A percentile compares a stretch with the other conserved stretches of the same genome.
Conservation (phyloP, 306 rosid species). For the Trifolium repens region DNA sequence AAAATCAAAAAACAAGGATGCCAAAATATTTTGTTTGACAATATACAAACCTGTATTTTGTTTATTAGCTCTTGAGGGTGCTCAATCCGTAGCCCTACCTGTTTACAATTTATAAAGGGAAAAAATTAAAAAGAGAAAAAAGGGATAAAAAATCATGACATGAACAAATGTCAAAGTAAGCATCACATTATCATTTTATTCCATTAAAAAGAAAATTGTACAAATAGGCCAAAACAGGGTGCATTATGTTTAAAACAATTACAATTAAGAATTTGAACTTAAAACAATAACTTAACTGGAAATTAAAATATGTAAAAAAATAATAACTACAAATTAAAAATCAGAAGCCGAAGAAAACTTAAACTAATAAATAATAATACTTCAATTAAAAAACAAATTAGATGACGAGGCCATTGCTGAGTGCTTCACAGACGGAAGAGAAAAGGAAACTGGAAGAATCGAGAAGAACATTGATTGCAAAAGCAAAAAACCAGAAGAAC, state of each 20-base stretch:
- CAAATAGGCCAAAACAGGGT: slow-evolving; percentile 29
- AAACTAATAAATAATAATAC: no score
- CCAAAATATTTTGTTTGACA: not conserved
- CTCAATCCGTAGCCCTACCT: slow-evolving; percentile 96
- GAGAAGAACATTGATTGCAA: no score
- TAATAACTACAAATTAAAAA: no score
- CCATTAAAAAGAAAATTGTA: not conserved
- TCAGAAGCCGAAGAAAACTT: no score
- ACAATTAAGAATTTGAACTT: slow-evolving; percentile 8
- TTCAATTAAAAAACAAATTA: no score
- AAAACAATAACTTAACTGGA: no score
- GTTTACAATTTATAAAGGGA: slow-evolving; percentile 41
- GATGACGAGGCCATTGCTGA: no score
- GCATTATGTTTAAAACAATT: slow-evolving; percentile 29
- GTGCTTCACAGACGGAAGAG: no score
- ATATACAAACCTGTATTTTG: slow-evolving; percentile 75
- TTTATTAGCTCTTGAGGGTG: slow-evolving; percentile 94
- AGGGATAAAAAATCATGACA: slow-evolving; percentile 14
- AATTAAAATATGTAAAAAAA: no score
- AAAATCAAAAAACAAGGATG: slow-evolving; percentile 25
- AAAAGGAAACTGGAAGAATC: no score
- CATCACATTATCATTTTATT: slow-evolving; percentile 32
- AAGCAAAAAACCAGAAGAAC: no score
- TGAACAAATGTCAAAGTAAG: slow-evolving; percentile 29
- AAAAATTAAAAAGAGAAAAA: not conserved